Evolutionary conservation across 1,284 basidiomycete species (phyloP).

Genomic region (Apiotrichum brassicae): DNA sequence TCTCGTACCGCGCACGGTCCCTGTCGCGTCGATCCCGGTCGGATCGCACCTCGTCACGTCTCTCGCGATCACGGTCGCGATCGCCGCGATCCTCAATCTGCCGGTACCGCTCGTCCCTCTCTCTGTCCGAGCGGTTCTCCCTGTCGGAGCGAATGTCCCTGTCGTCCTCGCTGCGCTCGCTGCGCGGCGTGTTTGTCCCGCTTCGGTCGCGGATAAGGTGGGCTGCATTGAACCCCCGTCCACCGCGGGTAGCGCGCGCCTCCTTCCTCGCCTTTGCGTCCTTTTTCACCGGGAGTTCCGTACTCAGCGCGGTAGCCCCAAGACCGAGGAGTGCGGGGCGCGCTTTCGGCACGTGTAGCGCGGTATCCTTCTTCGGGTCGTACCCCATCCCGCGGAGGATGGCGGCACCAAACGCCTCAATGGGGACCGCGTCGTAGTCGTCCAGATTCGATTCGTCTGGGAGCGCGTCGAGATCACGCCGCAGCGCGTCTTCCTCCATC

Average conservation of each 20-base stretch:
- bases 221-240: slow-evolving; percentile 40
- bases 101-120: slow-evolving; percentile 17
- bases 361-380: slow-evolving; percentile 58
- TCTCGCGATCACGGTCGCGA: slow-evolving; percentile 13
- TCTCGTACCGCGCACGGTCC: slow-evolving; percentile 20
- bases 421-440: slow-evolving; percentile 84
- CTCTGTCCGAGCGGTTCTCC: slow-evolving; percentile 14
- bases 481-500: slow-evolving; percentile 67
- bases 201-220: slow-evolving; percentile 29
- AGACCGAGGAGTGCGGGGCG: slow-evolving; percentile 80
- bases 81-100: slow-evolving; percentile 16
- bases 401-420: slow-evolving; percentile 88
- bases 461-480: slow-evolving; percentile 68
- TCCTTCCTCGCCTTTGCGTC: slow-evolving; percentile 24
- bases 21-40: slow-evolving; percentile 14
- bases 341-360: slow-evolving; percentile 69
- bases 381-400: slow-evolving; percentile 95
- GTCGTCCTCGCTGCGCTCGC: slow-evolving; percentile 1
- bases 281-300: slow-evolving; percentile 23
- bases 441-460: slow-evolving; percentile 57
- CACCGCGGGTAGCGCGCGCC: slow-evolving; percentile 29
- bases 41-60: slow-evolving; percentile 10
- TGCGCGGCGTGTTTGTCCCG: slow-evolving; percentile 4
- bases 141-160: not conserved
- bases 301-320: slow-evolving; percentile 64